These are phyloP conservation scores for Rutstroemia sydowiana DNA, from an alignment of 2,329 filamentous ascomycete species.

Conservation along the genomic window DNA sequence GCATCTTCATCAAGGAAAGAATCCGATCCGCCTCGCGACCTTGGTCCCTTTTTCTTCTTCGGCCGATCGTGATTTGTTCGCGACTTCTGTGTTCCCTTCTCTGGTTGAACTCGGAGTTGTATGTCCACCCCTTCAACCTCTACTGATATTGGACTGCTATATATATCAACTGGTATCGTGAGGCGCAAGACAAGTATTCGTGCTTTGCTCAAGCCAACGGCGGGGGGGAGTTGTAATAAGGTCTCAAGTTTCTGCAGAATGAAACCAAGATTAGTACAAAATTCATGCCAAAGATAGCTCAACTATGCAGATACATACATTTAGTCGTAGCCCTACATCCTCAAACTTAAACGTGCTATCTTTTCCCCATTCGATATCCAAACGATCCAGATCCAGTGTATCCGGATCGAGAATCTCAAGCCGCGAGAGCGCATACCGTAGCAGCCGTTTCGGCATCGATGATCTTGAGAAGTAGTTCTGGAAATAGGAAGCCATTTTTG, in stretches of 20 bases:
- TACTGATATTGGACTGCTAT: slow-evolving; percentile 72
- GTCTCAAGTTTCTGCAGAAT: slow-evolving; percentile 66
- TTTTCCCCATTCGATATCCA: slow-evolving; percentile 77
- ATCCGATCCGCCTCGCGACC: slow-evolving; percentile 1
- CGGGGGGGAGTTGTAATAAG: slow-evolving; percentile 65
- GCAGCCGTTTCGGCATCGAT: slow-evolving; percentile 79
- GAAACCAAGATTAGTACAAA: background rate
- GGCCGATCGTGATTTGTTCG: slow-evolving; percentile 28
- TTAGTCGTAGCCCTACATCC: slow-evolving; percentile 73
- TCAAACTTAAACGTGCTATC: slow-evolving; percentile 78
- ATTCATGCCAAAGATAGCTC: background rate
- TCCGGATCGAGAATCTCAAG: slow-evolving; percentile 85
- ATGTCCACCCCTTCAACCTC: slow-evolving; percentile 78
- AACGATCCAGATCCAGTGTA: slow-evolving; percentile 74
- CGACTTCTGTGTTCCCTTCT: slow-evolving; percentile 19
- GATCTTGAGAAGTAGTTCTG: slow-evolving; percentile 33
- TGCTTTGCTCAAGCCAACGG: slow-evolving; percentile 65
- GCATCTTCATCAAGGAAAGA: slow-evolving; percentile 15
- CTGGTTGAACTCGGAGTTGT: slow-evolving; percentile 47
- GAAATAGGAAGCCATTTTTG: slow-evolving; percentile 30
- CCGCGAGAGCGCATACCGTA: slow-evolving; percentile 77
- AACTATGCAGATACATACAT: slow-evolving; percentile 44
- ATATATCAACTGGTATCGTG: slow-evolving; percentile 81
- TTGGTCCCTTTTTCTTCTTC: slow-evolving; percentile 23
- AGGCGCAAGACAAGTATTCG: slow-evolving; percentile 69